Evolutionary conservation across 1,139 yeast species (phyloP), one percentile per base, ranked within the genome.

Genomic region (Entelexis paramagnoliae): DNA sequence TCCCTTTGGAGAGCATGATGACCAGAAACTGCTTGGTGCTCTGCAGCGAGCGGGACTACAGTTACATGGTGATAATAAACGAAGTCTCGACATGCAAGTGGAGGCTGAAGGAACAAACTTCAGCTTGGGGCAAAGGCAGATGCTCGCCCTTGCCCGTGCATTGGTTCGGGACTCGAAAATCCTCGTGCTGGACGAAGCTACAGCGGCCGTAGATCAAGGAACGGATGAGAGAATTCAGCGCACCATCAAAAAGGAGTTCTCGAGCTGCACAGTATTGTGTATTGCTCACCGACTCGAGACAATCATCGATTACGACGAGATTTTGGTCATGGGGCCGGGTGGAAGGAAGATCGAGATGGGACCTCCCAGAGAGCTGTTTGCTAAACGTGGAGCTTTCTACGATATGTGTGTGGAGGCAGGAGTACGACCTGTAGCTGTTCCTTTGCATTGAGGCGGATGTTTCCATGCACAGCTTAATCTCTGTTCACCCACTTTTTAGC

Each of bases 201-300:
- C 94, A 0, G 82, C 93, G 0, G 78, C 83, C 10, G 89, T 84
- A 42, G 94, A 84, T 64, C 81, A 80, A 62, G 84, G 79, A 58
- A 83, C 91, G 0, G 93, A 84, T 65, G 71, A 76, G 43, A 75
- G 74, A 63, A 81, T 84, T 59, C 93, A 84, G 66, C 60, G 68
- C 4, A 79, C 84, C 29, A 81, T 83, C 56, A 71, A 73, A 7
- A 68, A 67, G 10, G 86, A 81, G 63, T 83, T 83, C 63, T 63
- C 68, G 11, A 66, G 76, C 49, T 80, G 88, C 64, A 83, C 93
- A 0, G 79, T 83, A 49, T 68, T 84, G 60, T 81, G 88, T 62
- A 82, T 84, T 66, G 93, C 94, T 5, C 94, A 84, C 63, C 76
- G 91, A 62, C 68, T 83, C 64, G 77, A 77, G 60, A 81, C 88